Evolutionary conservation across 495 filamentous ascomycete genomes (phyloP).

Genomic region (Tuber borchii): DNA sequence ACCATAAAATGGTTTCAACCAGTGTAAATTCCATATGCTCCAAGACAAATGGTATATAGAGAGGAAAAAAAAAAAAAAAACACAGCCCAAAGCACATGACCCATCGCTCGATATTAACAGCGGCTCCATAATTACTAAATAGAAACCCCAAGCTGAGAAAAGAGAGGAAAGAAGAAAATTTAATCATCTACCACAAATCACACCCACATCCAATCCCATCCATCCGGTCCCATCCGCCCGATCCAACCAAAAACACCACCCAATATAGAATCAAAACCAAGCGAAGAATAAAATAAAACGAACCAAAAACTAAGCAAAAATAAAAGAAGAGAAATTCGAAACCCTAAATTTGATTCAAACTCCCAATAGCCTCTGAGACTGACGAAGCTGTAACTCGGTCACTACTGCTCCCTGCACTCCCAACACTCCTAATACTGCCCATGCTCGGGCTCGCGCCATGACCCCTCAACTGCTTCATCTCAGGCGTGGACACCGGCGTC

Average conservation of each 20-base stretch:
- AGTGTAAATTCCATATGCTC: not conserved
- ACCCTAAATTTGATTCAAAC: conserved; percentile 24
- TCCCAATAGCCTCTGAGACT: conserved; percentile 26
- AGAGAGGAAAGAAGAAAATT: conserved; percentile 3
- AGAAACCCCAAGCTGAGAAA: not conserved
- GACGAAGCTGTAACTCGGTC: conserved; percentile 17
- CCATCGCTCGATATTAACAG: conserved; percentile 2
- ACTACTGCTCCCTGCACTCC: conserved; percentile 14
- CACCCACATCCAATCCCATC: conserved; percentile 12
- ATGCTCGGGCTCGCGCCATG: conserved; percentile 29
- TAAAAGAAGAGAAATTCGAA: not conserved
- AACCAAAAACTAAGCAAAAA: not conserved
- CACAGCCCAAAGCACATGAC: not conserved
- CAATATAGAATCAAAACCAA: conserved; percentile 4
- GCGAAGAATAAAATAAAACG: not conserved
- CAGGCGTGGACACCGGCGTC: not conserved
- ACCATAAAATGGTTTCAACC: not conserved
- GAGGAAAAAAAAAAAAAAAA: not conserved
- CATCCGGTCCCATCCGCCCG: not conserved
- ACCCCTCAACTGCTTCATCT: conserved; percentile 31
- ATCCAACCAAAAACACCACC: conserved; percentile 2
- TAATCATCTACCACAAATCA: conserved; percentile 26
- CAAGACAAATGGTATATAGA: conserved; percentile 8
- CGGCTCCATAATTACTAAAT: not conserved
- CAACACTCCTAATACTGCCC: conserved; percentile 25